Evolutionary conservation across 305 asterid species (phyloP).

Genomic region (Ilex paraguariensis): DNA sequence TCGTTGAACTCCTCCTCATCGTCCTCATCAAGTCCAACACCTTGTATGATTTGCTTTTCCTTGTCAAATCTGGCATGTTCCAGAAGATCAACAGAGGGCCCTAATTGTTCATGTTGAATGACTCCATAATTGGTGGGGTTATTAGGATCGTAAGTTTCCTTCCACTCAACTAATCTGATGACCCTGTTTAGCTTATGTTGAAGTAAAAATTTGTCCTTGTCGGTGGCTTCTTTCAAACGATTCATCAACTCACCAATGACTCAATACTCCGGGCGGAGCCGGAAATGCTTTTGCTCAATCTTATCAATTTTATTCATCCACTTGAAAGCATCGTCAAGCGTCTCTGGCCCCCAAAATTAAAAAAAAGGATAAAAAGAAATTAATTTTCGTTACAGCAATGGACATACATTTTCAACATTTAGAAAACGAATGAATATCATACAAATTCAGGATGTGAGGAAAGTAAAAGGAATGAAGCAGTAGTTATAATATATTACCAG

Average conservation of each 20-base stretch:
- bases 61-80: constrained; percentile 47
- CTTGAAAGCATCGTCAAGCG: constrained; percentile 55
- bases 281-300: constrained; percentile 74
- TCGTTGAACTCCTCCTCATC: constrained; percentile 63
- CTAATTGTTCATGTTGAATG: constrained; percentile 46
- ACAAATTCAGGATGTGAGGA: no score
- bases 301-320: constrained; percentile 70
- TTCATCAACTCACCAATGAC: constrained; percentile 88
- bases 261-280: constrained; percentile 66
- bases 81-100: constrained; percentile 38
- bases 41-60: constrained; percentile 36
- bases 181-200: no score
- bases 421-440: no score
- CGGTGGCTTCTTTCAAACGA: constrained; percentile 81
- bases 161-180: constrained; percentile 63
- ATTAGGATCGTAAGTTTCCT: constrained; percentile 76
- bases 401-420: no score
- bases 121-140: constrained; percentile 74
- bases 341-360: constrained; percentile 44
- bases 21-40: constrained; percentile 25
- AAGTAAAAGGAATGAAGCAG: no score
- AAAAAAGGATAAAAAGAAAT: no score
- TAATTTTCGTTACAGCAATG: no score
- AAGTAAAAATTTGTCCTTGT: constrained; percentile 77
- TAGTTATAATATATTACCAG: constrained; percentile 55